Base-by-base conservation (phyloP, 2,329 filamentous ascomycete genomes). In the Ophiocordyceps camponoti-floridani region DNA sequence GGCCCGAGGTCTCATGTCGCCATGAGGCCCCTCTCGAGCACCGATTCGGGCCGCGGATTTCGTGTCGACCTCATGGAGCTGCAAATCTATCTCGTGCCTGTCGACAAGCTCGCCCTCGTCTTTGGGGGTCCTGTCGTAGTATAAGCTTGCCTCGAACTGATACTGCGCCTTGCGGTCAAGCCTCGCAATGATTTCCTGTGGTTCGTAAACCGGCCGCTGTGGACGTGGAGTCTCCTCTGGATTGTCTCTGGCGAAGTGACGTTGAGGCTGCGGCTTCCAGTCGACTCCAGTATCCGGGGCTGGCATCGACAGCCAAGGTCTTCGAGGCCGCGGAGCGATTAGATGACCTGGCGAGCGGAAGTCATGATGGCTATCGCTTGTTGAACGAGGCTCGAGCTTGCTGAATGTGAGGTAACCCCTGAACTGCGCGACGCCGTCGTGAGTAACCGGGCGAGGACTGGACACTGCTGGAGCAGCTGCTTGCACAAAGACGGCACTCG, bases 161-260 rank as follows among this genome's bases (percentile, higher is more conserved):
- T 43, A 41, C 41, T 46, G 42, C 18, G 45, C 44, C 43, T 60
- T 55, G 0, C 27, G 43, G 41, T 60, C 56, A 28, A 57, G 53
- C 47, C 54, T 52, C 9, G 50, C 43, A 33, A 60, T 55, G 33
- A 52, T 58, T 7, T 56, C 52, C 4, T 44, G 43, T 12, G 56
- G 42, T 14, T 44, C 27, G 10, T 42, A 23, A 6, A 33, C 23
- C 14, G 23, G 13, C 16, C 27, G 33, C 12, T 16, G 18, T 12
- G 41, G 35, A 19, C 12, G 33, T 4, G 8, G n/a, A 2, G 4
- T 31, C 9, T 31, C 18, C 2, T n/a, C 5, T 26, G 8, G 31
- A n/a, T 4, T n/a, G 16, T 19, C 26, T 6, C 13, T 14, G 13
- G 19, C 14, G 9, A 5, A 9, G 7, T 19, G 14, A 30, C 12